These are phyloP conservation scores for Sporisorium graminicola DNA, from an alignment of 1,284 basidiomycete genomes.

Conservation along the genomic window DNA sequence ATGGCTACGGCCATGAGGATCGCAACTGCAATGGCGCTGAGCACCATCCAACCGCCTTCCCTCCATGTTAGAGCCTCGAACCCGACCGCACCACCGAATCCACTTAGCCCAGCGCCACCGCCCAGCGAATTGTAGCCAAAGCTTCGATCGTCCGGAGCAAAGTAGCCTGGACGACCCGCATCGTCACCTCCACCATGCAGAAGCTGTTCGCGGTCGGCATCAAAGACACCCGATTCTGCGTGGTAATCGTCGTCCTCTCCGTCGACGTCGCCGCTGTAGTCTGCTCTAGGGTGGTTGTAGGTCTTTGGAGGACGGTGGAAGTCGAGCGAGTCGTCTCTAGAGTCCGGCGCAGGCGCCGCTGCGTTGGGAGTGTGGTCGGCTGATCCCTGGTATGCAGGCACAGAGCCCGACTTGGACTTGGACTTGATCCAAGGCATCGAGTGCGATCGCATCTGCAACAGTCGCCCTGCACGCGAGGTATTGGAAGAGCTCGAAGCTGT, in stretches of 20 bases:
- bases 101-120: background rate
- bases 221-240: conserved; percentile 16
- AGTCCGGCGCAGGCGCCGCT: background rate
- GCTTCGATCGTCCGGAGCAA: conserved; percentile 29
- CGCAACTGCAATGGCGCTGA: conserved; percentile 26
- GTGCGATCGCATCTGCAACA: conserved; percentile 22
- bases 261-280: conserved; percentile 10
- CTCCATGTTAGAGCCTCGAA: conserved; percentile 41
- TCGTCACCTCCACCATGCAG: conserved; percentile 20
- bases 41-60: conserved; percentile 44
- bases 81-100: conserved; percentile 20
- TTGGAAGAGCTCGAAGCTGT: conserved; percentile 2
- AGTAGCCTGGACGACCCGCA: conserved; percentile 18
- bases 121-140: conserved; percentile 37
- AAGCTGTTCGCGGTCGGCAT: conserved; percentile 37
- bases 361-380: background rate
- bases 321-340: conserved; percentile 25
- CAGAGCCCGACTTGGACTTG: background rate
- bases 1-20: conserved; percentile 43
- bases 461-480: conserved; percentile 13
- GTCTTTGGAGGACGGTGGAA: conserved; percentile 1
- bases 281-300: background rate
- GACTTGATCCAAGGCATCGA: conserved; percentile 31
- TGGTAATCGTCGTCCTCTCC: conserved; percentile 26
- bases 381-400: background rate